Evolutionary conservation across 2,329 filamentous ascomycete genomes (phyloP), one percentile per base, ranked within the genome.

Genomic region (Fusarium tricinctum): DNA sequence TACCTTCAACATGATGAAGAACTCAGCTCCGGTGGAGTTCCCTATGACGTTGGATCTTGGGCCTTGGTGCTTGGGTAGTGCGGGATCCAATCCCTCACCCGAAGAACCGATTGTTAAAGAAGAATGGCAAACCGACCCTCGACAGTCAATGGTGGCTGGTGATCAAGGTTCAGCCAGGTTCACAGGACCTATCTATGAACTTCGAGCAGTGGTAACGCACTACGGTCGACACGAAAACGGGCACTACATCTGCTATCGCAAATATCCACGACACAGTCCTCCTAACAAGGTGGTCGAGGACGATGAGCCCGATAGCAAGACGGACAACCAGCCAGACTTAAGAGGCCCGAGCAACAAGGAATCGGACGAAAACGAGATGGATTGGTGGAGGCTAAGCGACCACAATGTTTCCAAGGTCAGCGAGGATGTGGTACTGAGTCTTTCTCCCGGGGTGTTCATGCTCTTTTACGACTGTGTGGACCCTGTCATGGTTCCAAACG

Each of bases 311-410:
- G 62, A 67, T 5, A 70, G 68, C 2, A 45, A 54, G 28, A 51
- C 51, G 7, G 46, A 35, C n/a, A 15, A 40, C 15, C 45, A 59
- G 9, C n/a, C 49, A 40, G 43, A 50, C 17, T 10, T 8, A 10
- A 38, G 6, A 38, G 35, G 8, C 20, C 33, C 54, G 45, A 12
- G 20, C 40, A 44, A 46, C 53, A 48, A 61, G 73, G 12, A 43
- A 30, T 7, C 55, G 63, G 74, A 69, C 8, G 68, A 75, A 14
- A 76, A 28, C 10, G 77, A 82, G 15, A 82, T 86, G 68, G 86
- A 88, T 61, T 98, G 96, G 96, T 99, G 93, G 90, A 86, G 92
- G 17, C 84, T 98, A 28, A 98, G 95, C 77, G 95, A 98, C 73
- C 92, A 97, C 63, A 90, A 91, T 66, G 94, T 98, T 9, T 88